Percentiles rank a stretch among this genome's conserved stretches.
Conservation (phyloP, 306 rosid genomes). For the Abrus pulchellus region DNA sequence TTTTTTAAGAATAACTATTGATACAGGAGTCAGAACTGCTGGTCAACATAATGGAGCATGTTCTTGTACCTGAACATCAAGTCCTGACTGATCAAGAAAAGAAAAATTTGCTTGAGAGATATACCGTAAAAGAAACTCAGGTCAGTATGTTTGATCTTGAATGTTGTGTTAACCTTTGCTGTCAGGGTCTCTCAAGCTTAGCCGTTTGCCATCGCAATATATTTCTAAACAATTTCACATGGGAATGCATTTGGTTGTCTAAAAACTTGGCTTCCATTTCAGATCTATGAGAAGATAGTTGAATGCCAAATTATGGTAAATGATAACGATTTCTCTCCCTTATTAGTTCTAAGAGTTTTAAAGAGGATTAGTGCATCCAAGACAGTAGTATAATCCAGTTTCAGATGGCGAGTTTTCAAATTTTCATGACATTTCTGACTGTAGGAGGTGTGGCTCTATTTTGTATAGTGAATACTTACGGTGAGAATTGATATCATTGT, state of each 20-base stretch:
- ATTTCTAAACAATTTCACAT: background rate
- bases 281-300: background rate
- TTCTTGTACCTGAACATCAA: slow-evolving; percentile 77
- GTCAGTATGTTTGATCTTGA: slow-evolving; percentile 48
- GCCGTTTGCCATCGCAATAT: background rate
- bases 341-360: background rate
- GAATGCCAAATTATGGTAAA: background rate
- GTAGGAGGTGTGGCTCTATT: background rate
- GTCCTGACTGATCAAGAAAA: slow-evolving; percentile 66
- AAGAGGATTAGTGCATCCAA: background rate
- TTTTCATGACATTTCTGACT: slow-evolving; percentile 14
- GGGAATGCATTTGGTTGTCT: background rate
- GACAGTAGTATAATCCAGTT: background rate
- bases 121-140: slow-evolving; percentile 83
- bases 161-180: background rate
- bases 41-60: slow-evolving; percentile 71
- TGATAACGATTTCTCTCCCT: no score
- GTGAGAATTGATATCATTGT: no score
- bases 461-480: background rate
- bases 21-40: slow-evolving; percentile 77
- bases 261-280: slow-evolving; percentile 4
- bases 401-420: background rate
- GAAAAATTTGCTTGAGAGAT: slow-evolving; percentile 77
- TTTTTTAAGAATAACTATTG: background rate
- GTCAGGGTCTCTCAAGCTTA: background rate